Conservation (phyloP, 768 basidiomycete genomes). For the Rhodotorula babjevae region DNA sequence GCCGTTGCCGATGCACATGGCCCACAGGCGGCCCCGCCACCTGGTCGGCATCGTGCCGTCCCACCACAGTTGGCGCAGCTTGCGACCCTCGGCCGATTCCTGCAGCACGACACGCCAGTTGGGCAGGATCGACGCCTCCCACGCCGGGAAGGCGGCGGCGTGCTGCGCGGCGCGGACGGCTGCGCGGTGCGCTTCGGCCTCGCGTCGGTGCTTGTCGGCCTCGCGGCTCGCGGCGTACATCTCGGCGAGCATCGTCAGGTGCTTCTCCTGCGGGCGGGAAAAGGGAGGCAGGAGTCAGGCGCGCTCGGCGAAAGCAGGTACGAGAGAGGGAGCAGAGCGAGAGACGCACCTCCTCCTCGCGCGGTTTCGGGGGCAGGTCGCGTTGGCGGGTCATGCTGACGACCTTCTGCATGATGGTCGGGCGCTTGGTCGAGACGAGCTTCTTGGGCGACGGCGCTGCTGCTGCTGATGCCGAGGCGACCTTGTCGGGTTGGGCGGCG, state of each 20-base stretch:
- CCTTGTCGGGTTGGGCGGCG: background rate
- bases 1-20: conserved; percentile 75
- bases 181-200: conserved; percentile 56
- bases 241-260: conserved; percentile 74
- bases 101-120: conserved; percentile 68
- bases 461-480: too few species aligned
- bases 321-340: background rate
- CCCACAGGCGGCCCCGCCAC: conserved; percentile 74
- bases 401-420: conserved; percentile 70
- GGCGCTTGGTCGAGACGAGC: conserved; percentile 39
- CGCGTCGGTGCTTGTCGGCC: conserved; percentile 62
- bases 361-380: conserved; percentile 76
- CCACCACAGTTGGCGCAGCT: conserved; percentile 66
- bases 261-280: conserved; percentile 52
- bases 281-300: background rate
- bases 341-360: conserved; percentile 58
- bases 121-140: conserved; percentile 74
- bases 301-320: too few species aligned
- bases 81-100: conserved; percentile 5
- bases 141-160: conserved; percentile 64
- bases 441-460: conserved; percentile 5
- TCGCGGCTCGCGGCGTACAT: conserved; percentile 80
- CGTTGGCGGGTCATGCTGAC: conserved; percentile 76
- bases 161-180: conserved; percentile 60
- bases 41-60: conserved; percentile 72